These are phyloP conservation scores for Begonia masoniana DNA, from an alignment of 306 rosid species.

Conservation along the genomic window DNA sequence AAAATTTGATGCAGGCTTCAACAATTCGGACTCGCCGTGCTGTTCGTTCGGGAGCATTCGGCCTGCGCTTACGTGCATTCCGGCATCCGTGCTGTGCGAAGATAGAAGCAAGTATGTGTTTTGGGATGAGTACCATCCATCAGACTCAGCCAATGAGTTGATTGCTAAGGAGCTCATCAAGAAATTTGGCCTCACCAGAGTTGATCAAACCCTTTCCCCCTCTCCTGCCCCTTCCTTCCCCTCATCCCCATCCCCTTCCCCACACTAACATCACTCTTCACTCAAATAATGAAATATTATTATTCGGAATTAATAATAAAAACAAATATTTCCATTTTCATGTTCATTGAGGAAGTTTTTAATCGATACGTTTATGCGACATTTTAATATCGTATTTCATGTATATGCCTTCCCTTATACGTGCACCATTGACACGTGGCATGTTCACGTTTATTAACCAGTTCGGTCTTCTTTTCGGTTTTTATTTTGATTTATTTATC, in stretches of 20 bases:
- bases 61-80: constrained; percentile 78
- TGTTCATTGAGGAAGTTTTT: too few species aligned
- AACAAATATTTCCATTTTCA: too few species aligned
- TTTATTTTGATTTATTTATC: too few species aligned
- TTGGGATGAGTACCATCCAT: constrained; percentile 97
- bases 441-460: too few species aligned
- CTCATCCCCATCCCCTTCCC: constrained; percentile 27
- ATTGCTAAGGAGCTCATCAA: constrained; percentile 80
- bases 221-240: constrained; percentile 35
- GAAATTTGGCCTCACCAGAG: constrained; percentile 40
- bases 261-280: too few species aligned
- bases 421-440: too few species aligned
- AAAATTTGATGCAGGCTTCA: constrained; percentile 41
- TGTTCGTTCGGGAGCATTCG: constrained; percentile 79
- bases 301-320: too few species aligned
- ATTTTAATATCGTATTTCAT: too few species aligned
- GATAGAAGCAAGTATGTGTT: constrained; percentile 93
- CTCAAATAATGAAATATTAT: too few species aligned
- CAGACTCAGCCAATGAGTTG: constrained; percentile 67
- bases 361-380: too few species aligned
- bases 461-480: too few species aligned
- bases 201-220: constrained; percentile 19
- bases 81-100: constrained; percentile 65
- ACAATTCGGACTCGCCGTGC: constrained; percentile 66
- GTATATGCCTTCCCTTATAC: too few species aligned